These are phyloP conservation scores for Nemania abortiva DNA, from an alignment of 2,329 filamentous ascomycete species.

Conservation along the genomic window DNA sequence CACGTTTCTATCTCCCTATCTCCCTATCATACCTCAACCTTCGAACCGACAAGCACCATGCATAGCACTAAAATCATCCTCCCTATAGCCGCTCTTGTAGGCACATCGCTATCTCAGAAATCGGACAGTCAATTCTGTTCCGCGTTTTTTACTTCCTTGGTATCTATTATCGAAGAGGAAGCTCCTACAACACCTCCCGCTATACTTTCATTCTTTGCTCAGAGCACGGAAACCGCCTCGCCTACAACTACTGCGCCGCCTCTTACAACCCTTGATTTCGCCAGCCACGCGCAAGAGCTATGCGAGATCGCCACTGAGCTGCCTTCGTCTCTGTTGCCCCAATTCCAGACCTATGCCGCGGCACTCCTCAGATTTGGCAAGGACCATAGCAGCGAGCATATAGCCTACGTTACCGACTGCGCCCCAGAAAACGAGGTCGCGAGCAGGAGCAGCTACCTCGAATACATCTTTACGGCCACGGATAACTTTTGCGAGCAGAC, in stretches of 20 bases:
- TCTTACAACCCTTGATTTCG: constrained; percentile 6
- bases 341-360: constrained; percentile 11
- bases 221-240: constrained; percentile 13
- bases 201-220: constrained; percentile 17
- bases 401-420: constrained; percentile 27
- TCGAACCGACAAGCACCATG: constrained; percentile 19
- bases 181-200: constrained; percentile 17
- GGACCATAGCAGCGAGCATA: constrained; percentile 13
- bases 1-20: background rate
- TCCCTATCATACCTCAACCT: constrained; percentile 1
- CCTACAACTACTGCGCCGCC: constrained; percentile 1
- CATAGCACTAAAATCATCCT: constrained; percentile 18
- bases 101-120: constrained; percentile 30
- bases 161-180: constrained; percentile 11
- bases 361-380: constrained; percentile 17
- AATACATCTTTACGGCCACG: constrained; percentile 23
- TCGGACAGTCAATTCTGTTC: constrained; percentile 29
- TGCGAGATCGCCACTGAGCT: constrained; percentile 26
- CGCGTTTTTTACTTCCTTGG: constrained; percentile 23
- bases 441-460: constrained; percentile 19
- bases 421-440: constrained; percentile 15
- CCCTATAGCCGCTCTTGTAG: constrained; percentile 14
- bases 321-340: constrained; percentile 24
- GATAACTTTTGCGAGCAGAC: constrained; percentile 19
- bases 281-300: constrained; percentile 16